phyloP scores from a whole-genome alignment of 2,329 filamentous ascomycete genomes.

The Nannizziopsis arthrosporioides region DNA sequence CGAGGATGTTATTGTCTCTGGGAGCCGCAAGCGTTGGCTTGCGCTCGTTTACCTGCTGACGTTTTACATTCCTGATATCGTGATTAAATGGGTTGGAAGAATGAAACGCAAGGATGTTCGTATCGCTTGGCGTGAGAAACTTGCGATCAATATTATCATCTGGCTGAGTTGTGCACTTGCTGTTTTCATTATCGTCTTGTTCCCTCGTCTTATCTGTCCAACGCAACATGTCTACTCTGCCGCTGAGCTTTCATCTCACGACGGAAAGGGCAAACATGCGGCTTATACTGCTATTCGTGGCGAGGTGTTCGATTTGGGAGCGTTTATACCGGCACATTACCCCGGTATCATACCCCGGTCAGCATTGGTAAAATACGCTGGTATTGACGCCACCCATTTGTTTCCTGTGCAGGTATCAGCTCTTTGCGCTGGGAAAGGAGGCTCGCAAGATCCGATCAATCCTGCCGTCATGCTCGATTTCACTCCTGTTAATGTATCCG shows the following conservation, averaged over 20 bases:
- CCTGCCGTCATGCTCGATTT: slow-evolving; percentile 75
- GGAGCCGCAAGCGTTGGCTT: slow-evolving; percentile 82
- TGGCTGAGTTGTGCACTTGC: slow-evolving; percentile 72
- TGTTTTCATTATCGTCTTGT: slow-evolving; percentile 80
- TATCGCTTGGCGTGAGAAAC: slow-evolving; percentile 88
- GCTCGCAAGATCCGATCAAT: slow-evolving; percentile 48
- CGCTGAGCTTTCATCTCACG: slow-evolving; percentile 58
- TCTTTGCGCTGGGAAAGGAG: slow-evolving; percentile 61
- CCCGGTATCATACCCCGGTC: slow-evolving; percentile 52
- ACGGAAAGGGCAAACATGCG: slow-evolving; percentile 55
- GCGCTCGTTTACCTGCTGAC: slow-evolving; percentile 73
- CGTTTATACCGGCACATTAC: slow-evolving; percentile 67
- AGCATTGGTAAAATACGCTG: slow-evolving; percentile 66
- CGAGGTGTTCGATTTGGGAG: slow-evolving; percentile 69
- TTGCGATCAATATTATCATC: slow-evolving; percentile 96
- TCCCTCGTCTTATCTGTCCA: slow-evolving; percentile 81
- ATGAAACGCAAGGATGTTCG: slow-evolving; percentile 91
- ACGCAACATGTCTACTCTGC: slow-evolving; percentile 78
- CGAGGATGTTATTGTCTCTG: slow-evolving; percentile 66
- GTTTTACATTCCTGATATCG: slow-evolving; percentile 75
- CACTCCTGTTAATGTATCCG: slow-evolving; percentile 61
- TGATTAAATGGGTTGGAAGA: slow-evolving; percentile 62
- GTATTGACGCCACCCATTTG: slow-evolving; percentile 70
- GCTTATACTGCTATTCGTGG: slow-evolving; percentile 77
- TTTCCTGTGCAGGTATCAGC: slow-evolving; percentile 94